Conservation (phyloP, 2,329 filamentous ascomycete species). For the Shiraia bambusicola region DNA sequence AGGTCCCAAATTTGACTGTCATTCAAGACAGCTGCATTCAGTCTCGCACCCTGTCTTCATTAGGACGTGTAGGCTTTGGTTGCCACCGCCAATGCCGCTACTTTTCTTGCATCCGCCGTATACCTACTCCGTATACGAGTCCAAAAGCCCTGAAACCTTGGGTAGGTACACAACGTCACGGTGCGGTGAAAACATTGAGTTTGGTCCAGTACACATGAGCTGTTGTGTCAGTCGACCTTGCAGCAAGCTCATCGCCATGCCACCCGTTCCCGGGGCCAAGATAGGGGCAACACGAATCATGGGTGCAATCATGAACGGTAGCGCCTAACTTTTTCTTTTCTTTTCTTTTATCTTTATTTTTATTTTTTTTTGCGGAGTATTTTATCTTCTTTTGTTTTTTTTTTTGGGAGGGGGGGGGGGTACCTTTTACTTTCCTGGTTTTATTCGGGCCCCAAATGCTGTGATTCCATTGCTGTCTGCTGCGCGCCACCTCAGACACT, state of each 20-base stretch:
- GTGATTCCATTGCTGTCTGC: slow-evolving; percentile 12
- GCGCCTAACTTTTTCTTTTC: too few species aligned
- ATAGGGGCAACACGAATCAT: slow-evolving; percentile 7
- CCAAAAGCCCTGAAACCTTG: slow-evolving; percentile 26
- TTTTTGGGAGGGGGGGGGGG: too few species aligned
- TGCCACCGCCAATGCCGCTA: not conserved
- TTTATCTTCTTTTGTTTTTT: too few species aligned
- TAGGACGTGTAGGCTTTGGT: too few species aligned
- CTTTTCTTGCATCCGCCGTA: slow-evolving; percentile 8
- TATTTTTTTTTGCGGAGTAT: too few species aligned
- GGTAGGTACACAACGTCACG: slow-evolving; percentile 22
- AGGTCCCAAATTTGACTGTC: slow-evolving; percentile 5
- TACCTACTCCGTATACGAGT: slow-evolving; percentile 9
- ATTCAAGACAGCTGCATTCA: not conserved
- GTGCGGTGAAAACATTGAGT: slow-evolving; percentile 12
- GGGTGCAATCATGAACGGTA: not conserved
- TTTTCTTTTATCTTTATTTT: too few species aligned
- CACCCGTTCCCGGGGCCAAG: not conserved
- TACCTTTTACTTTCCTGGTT: too few species aligned
- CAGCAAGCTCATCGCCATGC: slow-evolving; percentile 10
- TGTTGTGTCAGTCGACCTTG: slow-evolving; percentile 20
- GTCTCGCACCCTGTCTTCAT: not conserved
- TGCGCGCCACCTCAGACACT: slow-evolving; percentile 25
- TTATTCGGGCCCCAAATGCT: not conserved
- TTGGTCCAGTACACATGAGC: slow-evolving; percentile 10